Base-by-base conservation (phyloP, 2,329 filamentous ascomycete genomes). In the Thelonectria olida region DNA sequence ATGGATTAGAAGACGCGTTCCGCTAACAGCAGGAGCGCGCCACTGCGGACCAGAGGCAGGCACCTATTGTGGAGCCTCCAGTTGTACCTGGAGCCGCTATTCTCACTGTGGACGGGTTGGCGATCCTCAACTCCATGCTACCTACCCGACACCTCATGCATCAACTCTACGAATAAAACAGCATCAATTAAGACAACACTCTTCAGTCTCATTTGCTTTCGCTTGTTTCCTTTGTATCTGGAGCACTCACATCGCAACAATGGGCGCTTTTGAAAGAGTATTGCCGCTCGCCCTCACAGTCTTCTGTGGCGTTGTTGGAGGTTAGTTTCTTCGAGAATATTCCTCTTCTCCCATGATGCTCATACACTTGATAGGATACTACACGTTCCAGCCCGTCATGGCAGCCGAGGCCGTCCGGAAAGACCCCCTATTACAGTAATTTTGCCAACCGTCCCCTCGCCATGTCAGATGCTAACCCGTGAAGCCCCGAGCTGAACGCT, bases 341-440 rank as follows among this genome's bases (percentile, higher is more conserved):
- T 17, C 25, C 27, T n/a, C 13, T 10, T 49, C 34, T 8, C 23
- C 48, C n/a, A 59, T 36, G 31, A 60, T 42, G 25, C 61, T 64
- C 39, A 71, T n/a, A n/a, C 48, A 59, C 28, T 31, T 12, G 6
- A 6, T 53, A 79, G 77, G 77, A 39, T 72, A 72, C 25, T 79
- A 79, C 61, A 79, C 77, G 2, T 79, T 79, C 47, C 71, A 76
- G 36, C 77, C 77, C 20, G 67, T 75, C 23, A 66, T 79, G 53
- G 72, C 71, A 2, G 68, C 69, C 7, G 62, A 72, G 41, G 64
- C 57, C 15, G 27, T 61, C 5, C 54, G 62, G 9, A 63, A 61
- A 13, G 39, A 56, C 19, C 49, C 61, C 7, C 27, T 57, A 25
- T 7, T 60, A 19, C 54, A 63, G 44, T 66, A 48, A 67, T 72